Evolutionary conservation across 352 stramenopile species (phyloP).

Genomic region (Pythium chondricola): DNA sequence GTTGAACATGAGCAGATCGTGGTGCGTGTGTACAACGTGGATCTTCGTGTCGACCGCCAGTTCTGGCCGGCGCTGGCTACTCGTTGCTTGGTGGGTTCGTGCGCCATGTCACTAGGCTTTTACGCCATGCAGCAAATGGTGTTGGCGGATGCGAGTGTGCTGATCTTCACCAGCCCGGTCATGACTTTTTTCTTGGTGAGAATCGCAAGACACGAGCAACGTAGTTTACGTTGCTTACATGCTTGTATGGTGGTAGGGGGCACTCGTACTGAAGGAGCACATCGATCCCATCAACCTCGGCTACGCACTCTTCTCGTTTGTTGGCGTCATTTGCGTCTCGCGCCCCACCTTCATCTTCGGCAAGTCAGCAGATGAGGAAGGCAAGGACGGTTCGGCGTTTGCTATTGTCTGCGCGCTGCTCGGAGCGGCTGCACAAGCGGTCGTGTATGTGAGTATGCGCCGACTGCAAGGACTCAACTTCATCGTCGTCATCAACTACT

Average conservation of each 20-base stretch:
- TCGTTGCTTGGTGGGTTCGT: slow-evolving; percentile 37
- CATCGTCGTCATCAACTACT: slow-evolving; percentile 62
- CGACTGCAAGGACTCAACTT: slow-evolving; percentile 39
- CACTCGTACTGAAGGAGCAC: slow-evolving; percentile 33
- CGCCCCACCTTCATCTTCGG: slow-evolving; percentile 44
- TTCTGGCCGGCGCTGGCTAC: slow-evolving; percentile 29
- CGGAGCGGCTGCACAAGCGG: slow-evolving; percentile 24
- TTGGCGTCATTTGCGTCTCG: slow-evolving; percentile 36
- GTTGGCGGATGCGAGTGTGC: slow-evolving; percentile 52
- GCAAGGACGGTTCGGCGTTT: slow-evolving; percentile 22
- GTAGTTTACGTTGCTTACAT: neutral
- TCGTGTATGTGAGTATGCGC: slow-evolving; percentile 38
- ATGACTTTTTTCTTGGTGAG: slow-evolving; percentile 51
- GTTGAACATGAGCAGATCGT: slow-evolving; percentile 24
- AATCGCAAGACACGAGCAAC: neutral
- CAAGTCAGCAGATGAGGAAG: slow-evolving; percentile 15
- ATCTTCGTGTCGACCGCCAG: slow-evolving; percentile 28
- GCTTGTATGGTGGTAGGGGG: no score
- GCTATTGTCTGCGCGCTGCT: slow-evolving; percentile 26
- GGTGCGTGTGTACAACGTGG: slow-evolving; percentile 22
- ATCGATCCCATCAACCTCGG: slow-evolving; percentile 25
- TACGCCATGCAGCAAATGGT: slow-evolving; percentile 52
- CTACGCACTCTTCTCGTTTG: slow-evolving; percentile 35
- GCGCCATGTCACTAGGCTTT: slow-evolving; percentile 39
- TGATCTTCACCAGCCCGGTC: slow-evolving; percentile 63